Evolutionary conservation across 2,329 filamentous ascomycete species (phyloP), one percentile per base, ranked within the genome.

Genomic region (Colletotrichum tamarilloi): DNA sequence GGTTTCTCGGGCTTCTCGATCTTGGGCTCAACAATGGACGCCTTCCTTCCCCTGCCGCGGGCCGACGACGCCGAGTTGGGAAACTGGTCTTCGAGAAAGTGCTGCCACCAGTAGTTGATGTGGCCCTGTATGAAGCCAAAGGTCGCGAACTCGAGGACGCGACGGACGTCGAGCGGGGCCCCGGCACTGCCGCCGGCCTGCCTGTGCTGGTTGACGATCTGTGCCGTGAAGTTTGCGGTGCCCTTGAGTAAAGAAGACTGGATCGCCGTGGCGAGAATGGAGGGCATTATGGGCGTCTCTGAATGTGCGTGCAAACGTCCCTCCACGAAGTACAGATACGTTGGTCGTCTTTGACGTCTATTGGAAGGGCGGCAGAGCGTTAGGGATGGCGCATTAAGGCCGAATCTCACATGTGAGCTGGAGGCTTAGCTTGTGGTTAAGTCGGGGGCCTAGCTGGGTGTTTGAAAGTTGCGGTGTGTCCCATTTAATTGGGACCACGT

Each of bases 31-130:
- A 67, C 57, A 58, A 72, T 28, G 68, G 72, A 67, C 12, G 49
- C 24, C 58, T 62, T 53, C 16, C 42, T 67, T 38, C 46, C 55
- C 35, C 63, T n/a, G 42, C 62, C 53, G 9, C 24, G 26, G 46
- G 19, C 42, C 19, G 42, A 49, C 19, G 19, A 49, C 19, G 53
- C 57, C 74, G 77, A 26, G 79, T 82, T 9, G 79, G 81, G 71
- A 76, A 83, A 83, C 62, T 75, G 77, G 65, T 81, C 80, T 74
- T 83, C 81, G 52, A 83, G 80, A 35, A 80, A 66, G 56, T 79
- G 81, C 66, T 83, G 81, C 63, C 82, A 78, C 63, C 80, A 72
- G 77, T 82, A 82, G 74, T 80, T 79, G 75, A 83, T 76, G 74
- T 82, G 80, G 1, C 81, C 82, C 22, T 81, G 79, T 67, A 82